Evolutionary conservation across 164 flowering plant species (phyloP).

Genomic region (Magnolia officinalis): DNA sequence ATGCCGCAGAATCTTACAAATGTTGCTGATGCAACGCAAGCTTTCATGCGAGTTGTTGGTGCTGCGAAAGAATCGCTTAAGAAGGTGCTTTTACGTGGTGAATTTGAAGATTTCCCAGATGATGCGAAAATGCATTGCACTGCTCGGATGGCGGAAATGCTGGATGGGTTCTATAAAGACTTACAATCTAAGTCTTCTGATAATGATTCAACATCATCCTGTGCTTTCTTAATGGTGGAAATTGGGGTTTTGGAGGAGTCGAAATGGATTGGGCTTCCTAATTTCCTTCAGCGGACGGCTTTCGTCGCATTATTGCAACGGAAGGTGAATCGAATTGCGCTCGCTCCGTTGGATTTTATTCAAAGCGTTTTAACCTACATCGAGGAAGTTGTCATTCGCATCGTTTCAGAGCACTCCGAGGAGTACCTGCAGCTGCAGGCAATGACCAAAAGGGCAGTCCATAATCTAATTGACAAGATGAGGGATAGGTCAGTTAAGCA

Average conservation of each 20-base stretch:
- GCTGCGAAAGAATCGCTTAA: slow-evolving; percentile 28
- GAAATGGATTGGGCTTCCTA: slow-evolving; percentile 37
- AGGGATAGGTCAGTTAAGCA: slow-evolving; percentile 13
- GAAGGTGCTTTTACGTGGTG: slow-evolving; percentile 23
- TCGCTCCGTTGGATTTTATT: slow-evolving; percentile 17
- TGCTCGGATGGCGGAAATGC: slow-evolving; percentile 25
- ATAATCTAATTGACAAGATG: slow-evolving; percentile 18
- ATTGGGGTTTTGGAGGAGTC: slow-evolving; percentile 27
- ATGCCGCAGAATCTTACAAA: slow-evolving; percentile 23
- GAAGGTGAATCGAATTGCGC: slow-evolving; percentile 15
- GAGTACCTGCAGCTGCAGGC: slow-evolving; percentile 28
- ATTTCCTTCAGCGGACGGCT: slow-evolving; percentile 30
- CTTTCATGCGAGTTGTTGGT: slow-evolving; percentile 28
- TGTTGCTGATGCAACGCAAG: slow-evolving; percentile 29
- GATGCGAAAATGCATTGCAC: slow-evolving; percentile 20
- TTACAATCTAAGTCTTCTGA: slow-evolving; percentile 11
- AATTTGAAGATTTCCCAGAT: slow-evolving; percentile 37
- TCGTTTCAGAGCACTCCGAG: slow-evolving; percentile 20
- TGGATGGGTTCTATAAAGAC: slow-evolving; percentile 20
- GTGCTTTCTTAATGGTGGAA: slow-evolving; percentile 27
- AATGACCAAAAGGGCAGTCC: slow-evolving; percentile 16
- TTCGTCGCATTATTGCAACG: slow-evolving; percentile 18
- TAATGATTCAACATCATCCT: slow-evolving; percentile 1
- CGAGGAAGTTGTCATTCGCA: slow-evolving; percentile 18
- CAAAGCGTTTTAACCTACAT: slow-evolving; percentile 14